Evolutionary conservation across 306 rosid genomes (phyloP).

Genomic region (Sophora flavescens): DNA sequence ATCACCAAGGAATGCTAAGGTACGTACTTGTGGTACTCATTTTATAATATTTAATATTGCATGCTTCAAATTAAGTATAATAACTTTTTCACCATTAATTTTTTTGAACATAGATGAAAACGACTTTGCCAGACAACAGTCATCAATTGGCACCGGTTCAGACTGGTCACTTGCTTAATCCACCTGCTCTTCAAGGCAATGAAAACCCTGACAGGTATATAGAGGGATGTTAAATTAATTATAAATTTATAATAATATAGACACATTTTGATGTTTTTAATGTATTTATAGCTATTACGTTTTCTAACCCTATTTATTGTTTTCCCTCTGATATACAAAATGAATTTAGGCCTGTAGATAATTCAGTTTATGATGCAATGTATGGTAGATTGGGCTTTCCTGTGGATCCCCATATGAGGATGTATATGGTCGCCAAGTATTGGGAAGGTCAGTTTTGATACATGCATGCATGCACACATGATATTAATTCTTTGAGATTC

Average conservation of each 20-base stretch:
- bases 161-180: background rate
- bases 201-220: constrained; percentile 35
- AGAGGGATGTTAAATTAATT: background rate
- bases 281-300: background rate
- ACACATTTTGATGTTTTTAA: background rate
- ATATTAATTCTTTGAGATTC: no score
- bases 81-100: background rate
- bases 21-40: background rate
- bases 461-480: no score
- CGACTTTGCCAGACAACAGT: background rate
- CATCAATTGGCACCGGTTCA: constrained; percentile 38
- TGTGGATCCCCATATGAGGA: constrained; percentile 66
- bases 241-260: background rate
- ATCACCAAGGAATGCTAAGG: constrained; percentile 12
- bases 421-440: constrained; percentile 39
- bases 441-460: constrained; percentile 30
- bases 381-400: constrained; percentile 61
- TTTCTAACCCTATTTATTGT: background rate
- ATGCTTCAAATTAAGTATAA: background rate
- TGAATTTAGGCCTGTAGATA: constrained; percentile 29
- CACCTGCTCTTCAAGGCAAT: background rate
- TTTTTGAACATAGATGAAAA: constrained; percentile 38
- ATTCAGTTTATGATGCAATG: constrained; percentile 54
- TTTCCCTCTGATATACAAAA: background rate
- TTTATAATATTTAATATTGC: background rate